Base-by-base conservation (phyloP, 2,329 filamentous ascomycete genomes). In the Sarocladium oryzae region DNA sequence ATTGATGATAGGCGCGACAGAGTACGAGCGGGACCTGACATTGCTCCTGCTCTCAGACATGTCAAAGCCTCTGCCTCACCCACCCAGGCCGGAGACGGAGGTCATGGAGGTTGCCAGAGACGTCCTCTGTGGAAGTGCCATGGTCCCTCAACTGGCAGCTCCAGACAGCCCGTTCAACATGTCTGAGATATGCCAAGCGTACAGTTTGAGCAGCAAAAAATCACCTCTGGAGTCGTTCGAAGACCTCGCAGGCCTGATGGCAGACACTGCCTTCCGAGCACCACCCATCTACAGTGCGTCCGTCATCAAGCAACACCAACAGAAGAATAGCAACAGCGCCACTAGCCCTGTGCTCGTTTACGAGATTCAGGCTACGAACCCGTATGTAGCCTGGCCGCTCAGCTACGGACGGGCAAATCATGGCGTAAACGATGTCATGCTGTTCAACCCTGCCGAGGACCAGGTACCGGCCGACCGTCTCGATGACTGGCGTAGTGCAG, bases 391-490 rank as follows among this genome's bases (percentile, higher is more conserved):
- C 40, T 43, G 40, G 40, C 40, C 40, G 10, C 23, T 43, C 21
- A 28, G 40, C 40, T 43, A 43, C n/a, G 21, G 21, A 11, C 5
- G 40, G 21, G 40, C 40, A 9, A 43, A 43, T 23, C 40, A 43
- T 23, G 40, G 40, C n/a, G n/a, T 43, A 20, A 43, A 43, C 40
- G 40, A 43, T n/a, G 16, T 43, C 40, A 43, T 43, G 40, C 40
- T 43, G 21, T 43, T 43, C 40, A 43, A 43, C 23, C 40, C 40
- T 3, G 40, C 40, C 4, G 40, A 24, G 23, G 40, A 43, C 16
- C 40, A 43, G n/a, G 40, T 43, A 3, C 23, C 23, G 8, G 16
- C 7, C 21, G 23, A 28, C 8, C 21, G 26, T 23, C 40, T 43
- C 5, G 21, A 28, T 11, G 26, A 43, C 40, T 43, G 40, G 40